Evolutionary conservation across 2,329 filamentous ascomycete species (phyloP).

Genomic region (Xylariomycetidae sp.): DNA sequence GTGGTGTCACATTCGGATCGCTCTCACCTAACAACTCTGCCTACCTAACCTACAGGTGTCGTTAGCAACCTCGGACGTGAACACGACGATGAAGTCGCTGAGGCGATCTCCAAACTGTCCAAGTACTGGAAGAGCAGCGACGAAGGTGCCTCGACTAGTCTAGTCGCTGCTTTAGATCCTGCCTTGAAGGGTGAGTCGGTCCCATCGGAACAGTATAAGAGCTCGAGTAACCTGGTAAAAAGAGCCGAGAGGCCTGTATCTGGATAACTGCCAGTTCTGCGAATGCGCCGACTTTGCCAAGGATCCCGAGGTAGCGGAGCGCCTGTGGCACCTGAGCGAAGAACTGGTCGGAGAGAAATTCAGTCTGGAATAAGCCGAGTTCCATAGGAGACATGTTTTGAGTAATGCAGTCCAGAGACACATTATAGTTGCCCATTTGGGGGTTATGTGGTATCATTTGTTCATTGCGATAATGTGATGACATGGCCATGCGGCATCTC

Average conservation of each 20-base stretch:
- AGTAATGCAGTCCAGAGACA: no score
- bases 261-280: constrained; percentile 32
- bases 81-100: constrained; percentile 26
- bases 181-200: constrained; percentile 20
- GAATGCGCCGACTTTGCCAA: constrained; percentile 20
- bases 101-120: constrained; percentile 20
- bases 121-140: constrained; percentile 28
- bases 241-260: constrained; percentile 30
- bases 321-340: constrained; percentile 37
- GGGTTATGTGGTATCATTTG: no score
- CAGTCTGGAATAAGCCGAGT: constrained; percentile 12
- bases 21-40: constrained; percentile 1
- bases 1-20: neutral
- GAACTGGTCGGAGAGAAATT: constrained; percentile 33
- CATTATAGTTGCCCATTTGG: no score
- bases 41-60: constrained; percentile 21
- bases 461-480: no score
- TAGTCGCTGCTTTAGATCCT: constrained; percentile 30
- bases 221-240: no score
- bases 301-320: constrained; percentile 27
- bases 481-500: no score
- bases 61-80: constrained; percentile 29
- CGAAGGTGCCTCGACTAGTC: constrained; percentile 27
- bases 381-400: no score
- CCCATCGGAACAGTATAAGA: no score